Evolutionary conservation across 1,284 basidiomycete species (phyloP).

Genomic region (Rhodofomes roseus): DNA sequence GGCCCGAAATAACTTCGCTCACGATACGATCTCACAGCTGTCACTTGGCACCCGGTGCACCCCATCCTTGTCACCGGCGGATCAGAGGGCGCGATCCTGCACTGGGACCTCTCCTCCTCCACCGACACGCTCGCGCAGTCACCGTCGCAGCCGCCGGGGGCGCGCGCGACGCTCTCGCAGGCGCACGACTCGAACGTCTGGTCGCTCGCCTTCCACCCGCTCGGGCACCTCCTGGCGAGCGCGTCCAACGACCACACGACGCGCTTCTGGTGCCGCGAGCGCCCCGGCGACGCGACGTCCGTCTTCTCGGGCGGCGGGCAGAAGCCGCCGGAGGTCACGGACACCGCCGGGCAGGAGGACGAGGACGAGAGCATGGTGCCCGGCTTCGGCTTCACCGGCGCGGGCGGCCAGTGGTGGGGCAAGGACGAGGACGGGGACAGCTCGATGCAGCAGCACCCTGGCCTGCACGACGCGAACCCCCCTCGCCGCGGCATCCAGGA

Average conservation of each 20-base stretch:
- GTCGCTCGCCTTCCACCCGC: slow-evolving; percentile 92
- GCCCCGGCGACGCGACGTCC: slow-evolving; percentile 69
- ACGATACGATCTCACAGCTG: slow-evolving; percentile 42
- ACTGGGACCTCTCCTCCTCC: slow-evolving; percentile 79
- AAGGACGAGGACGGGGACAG: slow-evolving; percentile 19
- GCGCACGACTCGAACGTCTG: slow-evolving; percentile 98
- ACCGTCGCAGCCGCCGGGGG: slow-evolving; percentile 38
- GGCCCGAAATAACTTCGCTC: not conserved
- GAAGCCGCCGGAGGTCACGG: slow-evolving; percentile 65
- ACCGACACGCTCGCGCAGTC: slow-evolving; percentile 26
- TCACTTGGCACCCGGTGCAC: slow-evolving; percentile 95
- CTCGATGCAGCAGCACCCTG: slow-evolving; percentile 6
- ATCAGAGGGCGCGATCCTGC: slow-evolving; percentile 87
- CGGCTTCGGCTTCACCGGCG: slow-evolving; percentile 33
- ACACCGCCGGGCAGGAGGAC: slow-evolving; percentile 57
- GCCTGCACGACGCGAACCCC: slow-evolving; percentile 11
- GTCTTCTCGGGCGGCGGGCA: slow-evolving; percentile 75
- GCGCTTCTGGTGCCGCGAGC: slow-evolving; percentile 92
- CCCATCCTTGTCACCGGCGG: slow-evolving; percentile 92
- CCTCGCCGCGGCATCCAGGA: slow-evolving; percentile 2
- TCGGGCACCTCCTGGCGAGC: slow-evolving; percentile 90
- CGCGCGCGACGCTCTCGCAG: slow-evolving; percentile 81
- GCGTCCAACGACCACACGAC: slow-evolving; percentile 98
- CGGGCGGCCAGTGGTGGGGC: slow-evolving; percentile 17
- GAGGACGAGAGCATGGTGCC: slow-evolving; percentile 62